A percentile compares a stretch with the other conserved stretches of the same genome.
phyloP scores from a whole-genome alignment of 2,329 filamentous ascomycete species.

The Aspergillus hortae region DNA sequence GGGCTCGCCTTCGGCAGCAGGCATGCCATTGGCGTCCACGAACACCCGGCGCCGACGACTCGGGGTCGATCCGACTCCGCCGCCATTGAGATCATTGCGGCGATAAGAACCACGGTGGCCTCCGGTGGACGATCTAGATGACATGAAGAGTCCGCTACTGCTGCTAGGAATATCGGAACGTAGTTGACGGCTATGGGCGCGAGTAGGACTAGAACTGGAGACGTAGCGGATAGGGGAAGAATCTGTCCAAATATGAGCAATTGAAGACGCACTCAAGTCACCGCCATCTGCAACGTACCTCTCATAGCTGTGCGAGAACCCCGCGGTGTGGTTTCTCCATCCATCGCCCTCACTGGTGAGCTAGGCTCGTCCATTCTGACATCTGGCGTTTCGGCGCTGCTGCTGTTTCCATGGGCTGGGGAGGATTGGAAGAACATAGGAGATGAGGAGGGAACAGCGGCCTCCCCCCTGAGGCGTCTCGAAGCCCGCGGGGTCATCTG shows the following conservation, averaged over 20 bases:
- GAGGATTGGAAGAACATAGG: slow-evolving; percentile 74
- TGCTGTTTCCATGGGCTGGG: slow-evolving; percentile 45
- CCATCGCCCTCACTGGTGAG: slow-evolving; percentile 44
- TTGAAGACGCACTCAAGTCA: neutral
- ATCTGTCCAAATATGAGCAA: slow-evolving; percentile 50
- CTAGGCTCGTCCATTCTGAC: slow-evolving; percentile 44
- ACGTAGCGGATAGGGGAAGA: slow-evolving; percentile 92
- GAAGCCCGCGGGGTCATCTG: slow-evolving; percentile 47
- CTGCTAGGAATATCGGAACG: slow-evolving; percentile 75
- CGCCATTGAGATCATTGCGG: slow-evolving; percentile 84
- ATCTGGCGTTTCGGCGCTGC: slow-evolving; percentile 38
- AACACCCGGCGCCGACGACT: slow-evolving; percentile 57
- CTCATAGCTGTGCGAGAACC: slow-evolving; percentile 33
- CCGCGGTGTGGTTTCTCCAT: slow-evolving; percentile 43
- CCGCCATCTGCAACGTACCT: slow-evolving; percentile 30
- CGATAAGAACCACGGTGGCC: slow-evolving; percentile 56
- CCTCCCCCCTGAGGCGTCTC: slow-evolving; percentile 37
- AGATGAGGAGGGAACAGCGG: slow-evolving; percentile 62
- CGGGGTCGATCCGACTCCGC: slow-evolving; percentile 57
- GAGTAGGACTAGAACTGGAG: slow-evolving; percentile 81
- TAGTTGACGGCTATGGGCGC: slow-evolving; percentile 50
- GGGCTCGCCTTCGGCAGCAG: slow-evolving; percentile 47
- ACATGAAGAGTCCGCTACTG: slow-evolving; percentile 82
- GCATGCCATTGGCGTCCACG: slow-evolving; percentile 62
- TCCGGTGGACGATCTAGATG: slow-evolving; percentile 51